These are phyloP conservation scores for Lodderomyces orthopsilosis DNA, from an alignment of 1,139 yeast genomes.

Conservation along the genomic window DNA sequence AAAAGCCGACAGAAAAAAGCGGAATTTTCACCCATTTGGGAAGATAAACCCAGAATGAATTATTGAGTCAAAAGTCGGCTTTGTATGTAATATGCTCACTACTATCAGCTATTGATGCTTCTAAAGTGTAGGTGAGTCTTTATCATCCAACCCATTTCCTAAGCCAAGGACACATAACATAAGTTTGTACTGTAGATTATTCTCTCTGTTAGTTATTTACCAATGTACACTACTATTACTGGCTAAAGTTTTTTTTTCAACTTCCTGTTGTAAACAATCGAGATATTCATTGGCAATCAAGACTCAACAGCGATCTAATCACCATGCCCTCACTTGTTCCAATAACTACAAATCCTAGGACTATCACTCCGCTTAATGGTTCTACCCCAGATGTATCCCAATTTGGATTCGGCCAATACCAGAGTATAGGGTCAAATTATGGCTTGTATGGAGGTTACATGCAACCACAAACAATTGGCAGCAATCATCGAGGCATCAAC, in stretches of 20 bases:
- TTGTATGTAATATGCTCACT: too few species aligned
- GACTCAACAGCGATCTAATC: neutral
- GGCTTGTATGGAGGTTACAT: constrained; percentile 12
- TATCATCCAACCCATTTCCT: too few species aligned
- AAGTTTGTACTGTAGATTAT: too few species aligned
- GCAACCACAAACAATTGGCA: constrained; percentile 30
- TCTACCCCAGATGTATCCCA: constrained; percentile 5
- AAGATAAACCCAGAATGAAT: too few species aligned
- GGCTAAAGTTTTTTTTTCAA: too few species aligned
- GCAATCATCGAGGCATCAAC: constrained; percentile 54
- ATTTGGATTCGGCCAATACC: constrained; percentile 6
- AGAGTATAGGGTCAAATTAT: constrained; percentile 12
- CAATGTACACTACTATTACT: neutral
- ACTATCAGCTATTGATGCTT: too few species aligned
- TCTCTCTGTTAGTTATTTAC: neutral
- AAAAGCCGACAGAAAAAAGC: neutral
- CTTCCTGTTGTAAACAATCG: neutral
- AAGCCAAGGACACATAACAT: too few species aligned
- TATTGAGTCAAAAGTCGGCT: too few species aligned
- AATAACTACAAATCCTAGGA: constrained; percentile 20
- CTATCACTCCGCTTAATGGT: constrained; percentile 18
- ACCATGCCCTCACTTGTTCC: constrained; percentile 18
- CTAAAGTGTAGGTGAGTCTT: too few species aligned
- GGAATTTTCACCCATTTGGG: constrained; percentile 4
- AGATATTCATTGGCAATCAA: too few species aligned